Evolutionary conservation across 1,139 yeast species (phyloP).

Genomic region (Lodderomyces pseudojiufengensis): DNA sequence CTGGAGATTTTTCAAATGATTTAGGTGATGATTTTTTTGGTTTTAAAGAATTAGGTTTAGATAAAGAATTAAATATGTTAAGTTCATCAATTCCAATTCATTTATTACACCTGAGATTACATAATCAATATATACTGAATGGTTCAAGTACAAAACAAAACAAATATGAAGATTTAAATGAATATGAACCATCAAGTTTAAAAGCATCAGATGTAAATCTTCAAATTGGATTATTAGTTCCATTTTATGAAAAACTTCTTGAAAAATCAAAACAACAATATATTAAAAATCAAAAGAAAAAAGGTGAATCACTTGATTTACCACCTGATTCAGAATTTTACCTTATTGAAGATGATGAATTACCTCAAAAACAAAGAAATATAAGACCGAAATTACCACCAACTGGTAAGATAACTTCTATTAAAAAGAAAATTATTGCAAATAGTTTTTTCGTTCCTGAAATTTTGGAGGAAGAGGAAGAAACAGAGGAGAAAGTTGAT

Average conservation of each 20-base stretch:
- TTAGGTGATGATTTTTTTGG: constrained; percentile 97
- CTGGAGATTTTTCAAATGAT: constrained; percentile 92
- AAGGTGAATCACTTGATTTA: constrained; percentile 45
- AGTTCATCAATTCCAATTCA: constrained; percentile 88
- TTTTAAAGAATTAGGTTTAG: constrained; percentile 88
- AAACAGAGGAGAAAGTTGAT: constrained; percentile 4
- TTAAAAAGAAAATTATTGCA: constrained; percentile 60
- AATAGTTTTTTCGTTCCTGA: constrained; percentile 47
- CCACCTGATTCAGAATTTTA: constrained; percentile 40
- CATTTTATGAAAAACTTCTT: constrained; percentile 51
- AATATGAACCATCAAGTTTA: constrained; percentile 44
- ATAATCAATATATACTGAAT: constrained; percentile 43
- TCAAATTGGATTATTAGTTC: constrained; percentile 58
- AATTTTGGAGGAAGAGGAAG: constrained; percentile 11
- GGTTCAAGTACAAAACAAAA: constrained; percentile 46
- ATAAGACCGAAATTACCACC: constrained; percentile 89
- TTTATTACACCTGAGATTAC: constrained; percentile 73
- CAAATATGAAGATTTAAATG: constrained; percentile 62
- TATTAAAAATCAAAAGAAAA: constrained; percentile 52
- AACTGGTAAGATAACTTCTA: constrained; percentile 75
- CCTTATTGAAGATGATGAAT: constrained; percentile 73
- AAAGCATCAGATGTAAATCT: constrained; percentile 48
- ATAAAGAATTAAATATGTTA: constrained; percentile 85
- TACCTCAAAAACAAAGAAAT: constrained; percentile 75
- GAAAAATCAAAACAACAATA: constrained; percentile 49